Base-by-base conservation (phyloP, 2,329 filamentous ascomycete species). In the Epichloe hybrida region DNA sequence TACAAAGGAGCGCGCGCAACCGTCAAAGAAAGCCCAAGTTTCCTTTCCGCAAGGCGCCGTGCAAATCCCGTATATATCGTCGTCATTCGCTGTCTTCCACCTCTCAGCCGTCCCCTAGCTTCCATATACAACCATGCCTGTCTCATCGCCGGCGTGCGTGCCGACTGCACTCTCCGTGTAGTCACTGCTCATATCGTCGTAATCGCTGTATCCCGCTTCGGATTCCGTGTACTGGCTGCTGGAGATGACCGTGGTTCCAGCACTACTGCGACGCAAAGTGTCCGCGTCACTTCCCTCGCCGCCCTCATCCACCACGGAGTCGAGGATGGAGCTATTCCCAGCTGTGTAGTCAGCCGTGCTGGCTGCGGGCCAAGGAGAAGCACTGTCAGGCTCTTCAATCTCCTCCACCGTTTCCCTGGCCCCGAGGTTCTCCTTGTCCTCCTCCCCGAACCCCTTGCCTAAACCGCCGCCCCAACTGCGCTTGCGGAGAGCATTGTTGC, bases 341-440 rank as follows among this genome's bases (percentile, higher is more conserved):
- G n/a, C 50, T 4, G 17, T 48, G 4, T 54, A 49, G 21, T 45
- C 52, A 4, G 46, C 34, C 20, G 40, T 50, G 43, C 50, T 52
- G 15, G 49, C 17, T 15, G 45, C 48, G 21, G 50, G 51, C 35
- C 48, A 52, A 9, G 55, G 55, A 41, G 55, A 44, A 4, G 58
- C 60, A n/a, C 54, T 55, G 7, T 62, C 63, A 11, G 55, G 57
- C 45, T 69, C 64, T 15, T 67, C 65, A 3, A 64, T 63, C 56
- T 83, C 80, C 53, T 86, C 82, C 41, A 81, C 76, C 46, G 75
- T 77, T 61, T 86, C 82, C n/a, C 73, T 72, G 39, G 84, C 69
- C 5, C 69, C 67, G 38, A 82, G 69, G 56, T 85, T 84, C 61
- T 84, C 82, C 64, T 84, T 83, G 52, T 78, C 72, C 17, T 79